Base-by-base conservation (phyloP, 1,284 basidiomycete genomes). In the Sporisorium graminicola region DNA sequence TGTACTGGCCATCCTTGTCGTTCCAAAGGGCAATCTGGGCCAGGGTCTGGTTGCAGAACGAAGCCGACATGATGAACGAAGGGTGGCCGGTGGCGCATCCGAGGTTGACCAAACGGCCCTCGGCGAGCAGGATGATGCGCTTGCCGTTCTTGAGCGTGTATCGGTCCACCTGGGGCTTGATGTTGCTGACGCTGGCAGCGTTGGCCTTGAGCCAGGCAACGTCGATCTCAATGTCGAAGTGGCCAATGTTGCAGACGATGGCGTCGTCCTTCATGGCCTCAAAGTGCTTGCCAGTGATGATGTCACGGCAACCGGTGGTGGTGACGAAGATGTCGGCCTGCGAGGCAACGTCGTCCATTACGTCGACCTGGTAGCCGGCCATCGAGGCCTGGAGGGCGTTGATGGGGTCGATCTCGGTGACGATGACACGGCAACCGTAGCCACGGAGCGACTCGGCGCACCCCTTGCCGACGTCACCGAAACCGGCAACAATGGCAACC, bases 401-500 rank as follows among this genome's bases (percentile, higher is more conserved):
- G 92, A 99, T 99, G 81, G 96, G 97, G 88, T 99, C 96, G 86
- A 99, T 97, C 88, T 99, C 96, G 78, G 97, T 98, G 86, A 99
- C 88, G 84, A 99, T 86, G 60, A 99, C 97, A 85, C 97, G 95
- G 81, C 94, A 91, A 87, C 96, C 96, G 88, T 99, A 99, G 40
- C 95, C 93, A 74, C 92, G 91, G 85, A 99, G 92, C 46, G 97
- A 95, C 88, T 99, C 95, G 80, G 96, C 96, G 87, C 97, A 99
- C 75, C 96, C 96, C 89, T 99, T 99, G 82, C 96, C 96, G 84
- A 99, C 96, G 86, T 99, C 96, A 89, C 96, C 96, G 88, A 93
- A 99, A 74, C 96, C 96, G 82, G 96, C 96, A 82, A 99, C 96
- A 78, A 99, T 93, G 70, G 95, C 95, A 80, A 98, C 94, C 89